Base-by-base conservation (phyloP, 805 yeast genomes). In the Ogataea saltuana region DNA sequence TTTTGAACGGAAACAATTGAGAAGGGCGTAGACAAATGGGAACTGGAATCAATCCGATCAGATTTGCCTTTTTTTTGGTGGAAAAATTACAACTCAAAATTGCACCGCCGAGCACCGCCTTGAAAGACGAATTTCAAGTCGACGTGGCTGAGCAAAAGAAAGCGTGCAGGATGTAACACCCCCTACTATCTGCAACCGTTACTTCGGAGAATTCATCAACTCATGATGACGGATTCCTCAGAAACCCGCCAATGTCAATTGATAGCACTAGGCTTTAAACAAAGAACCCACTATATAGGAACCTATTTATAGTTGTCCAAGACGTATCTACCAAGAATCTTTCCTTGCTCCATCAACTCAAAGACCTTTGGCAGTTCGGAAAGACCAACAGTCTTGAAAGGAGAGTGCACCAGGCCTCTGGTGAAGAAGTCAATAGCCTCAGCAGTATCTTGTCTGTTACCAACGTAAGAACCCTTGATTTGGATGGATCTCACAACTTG, bases 251-350 rank as follows among this genome's bases (percentile, higher is more conserved):
- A 22, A 22, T 6, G 10, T 22, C 25, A 22, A 10, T 22, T 22
- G 17, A 4, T 7, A 16, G 4, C 6, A n/a, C 6, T 11, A 31
- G 10, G 4, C 21, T 9, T 26, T 12, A 26, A 26, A 12, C 8
- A 7, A 26, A 26, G n/a, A n/a, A n/a, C n/a, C n/a, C n/a, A n/a
- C n/a, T n/a, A n/a, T n/a, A n/a, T n/a, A 29, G 32, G 16, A n/a
- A 29, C 19, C 69, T 69, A 82, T 64, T 80, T 78, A 49, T 75
- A 63, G 37, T 86, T 81, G 72, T 88, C 96, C 53, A 88, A 83
- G 45, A 88, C 97, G 64, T 83, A 83, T 71, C 97, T 81, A 59
- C 97, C 97, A 57, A 83, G 78, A 61, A 88, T 83, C 73, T 84
- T 78, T 60, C 95, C 95, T 69, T 80, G 74, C 68, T 76, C 84